These are phyloP conservation scores for Flueggea neowawraea DNA, from an alignment of 441 rosid genomes.

Conservation along the genomic window DNA sequence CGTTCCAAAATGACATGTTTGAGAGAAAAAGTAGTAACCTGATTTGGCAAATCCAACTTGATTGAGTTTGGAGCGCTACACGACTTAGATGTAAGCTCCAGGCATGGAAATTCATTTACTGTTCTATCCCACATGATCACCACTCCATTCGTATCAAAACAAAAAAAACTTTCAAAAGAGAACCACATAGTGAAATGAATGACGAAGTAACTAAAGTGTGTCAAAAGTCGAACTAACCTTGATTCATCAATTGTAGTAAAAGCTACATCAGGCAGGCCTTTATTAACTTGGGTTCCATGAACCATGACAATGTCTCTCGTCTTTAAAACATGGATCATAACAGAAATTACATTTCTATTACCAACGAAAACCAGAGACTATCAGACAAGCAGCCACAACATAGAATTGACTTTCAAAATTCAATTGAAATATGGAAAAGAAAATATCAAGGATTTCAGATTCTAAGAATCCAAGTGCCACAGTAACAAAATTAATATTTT, in stretches of 20 bases:
- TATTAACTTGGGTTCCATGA: constrained; percentile 43
- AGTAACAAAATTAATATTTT: too few species aligned
- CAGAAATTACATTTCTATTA: not conserved
- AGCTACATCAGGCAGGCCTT: constrained; percentile 73
- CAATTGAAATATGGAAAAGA: not conserved
- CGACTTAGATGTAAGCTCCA: constrained; percentile 53
- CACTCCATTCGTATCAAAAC: constrained; percentile 71
- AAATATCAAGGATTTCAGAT: too few species aligned
- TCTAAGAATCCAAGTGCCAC: too few species aligned
- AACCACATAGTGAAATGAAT: too few species aligned
- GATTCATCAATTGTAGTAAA: constrained; percentile 49
- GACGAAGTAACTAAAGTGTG: too few species aligned
- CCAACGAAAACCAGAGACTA: too few species aligned
- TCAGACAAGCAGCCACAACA: too few species aligned
- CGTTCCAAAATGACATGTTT: too few species aligned
- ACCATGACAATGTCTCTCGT: constrained; percentile 44
- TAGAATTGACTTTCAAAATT: too few species aligned
- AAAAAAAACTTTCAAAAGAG: constrained; percentile 51
- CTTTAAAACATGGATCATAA: constrained; percentile 53
- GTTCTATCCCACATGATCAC: constrained; percentile 91
- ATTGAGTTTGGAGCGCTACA: constrained; percentile 51
- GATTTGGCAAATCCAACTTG: constrained; percentile 60
- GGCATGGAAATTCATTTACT: constrained; percentile 55
- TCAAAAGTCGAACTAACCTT: too few species aligned
- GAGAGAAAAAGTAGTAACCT: constrained; percentile 57